These are phyloP conservation scores for Hypomyces perniciosus DNA, from an alignment of 2,329 filamentous ascomycete species.

Conservation along the genomic window DNA sequence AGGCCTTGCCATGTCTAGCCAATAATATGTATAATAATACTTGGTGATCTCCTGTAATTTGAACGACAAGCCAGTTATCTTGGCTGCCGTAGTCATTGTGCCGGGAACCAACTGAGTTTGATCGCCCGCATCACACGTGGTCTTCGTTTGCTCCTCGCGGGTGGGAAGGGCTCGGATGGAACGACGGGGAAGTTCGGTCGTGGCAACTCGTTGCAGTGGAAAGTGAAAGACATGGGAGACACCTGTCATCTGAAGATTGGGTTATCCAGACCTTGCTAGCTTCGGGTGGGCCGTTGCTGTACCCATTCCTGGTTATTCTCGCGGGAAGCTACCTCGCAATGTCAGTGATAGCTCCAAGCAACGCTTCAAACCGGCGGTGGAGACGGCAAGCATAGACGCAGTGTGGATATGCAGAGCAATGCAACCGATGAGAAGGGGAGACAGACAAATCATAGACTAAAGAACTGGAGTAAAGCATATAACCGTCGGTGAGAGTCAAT, in stretches of 20 bases:
- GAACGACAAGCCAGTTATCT: too few species aligned
- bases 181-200: not conserved
- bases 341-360: not conserved
- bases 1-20: too few species aligned
- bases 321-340: not conserved
- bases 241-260: not conserved
- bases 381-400: not conserved
- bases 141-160: slow-evolving; percentile 6
- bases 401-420: not conserved
- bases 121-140: not conserved
- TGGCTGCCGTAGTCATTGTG: slow-evolving; percentile 1
- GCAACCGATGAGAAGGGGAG: not conserved
- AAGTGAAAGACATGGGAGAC: not conserved
- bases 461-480: not conserved
- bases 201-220: not conserved
- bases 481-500: not conserved
- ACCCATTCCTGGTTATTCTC: not conserved
- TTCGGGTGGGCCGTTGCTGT: not conserved
- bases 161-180: slow-evolving; percentile 1
- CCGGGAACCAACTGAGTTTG: not conserved
- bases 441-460: not conserved
- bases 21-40: too few species aligned
- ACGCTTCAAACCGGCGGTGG: not conserved
- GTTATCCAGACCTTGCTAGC: not conserved
- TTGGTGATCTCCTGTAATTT: too few species aligned